Conservation (phyloP, 108 stramenopile genomes). For the Schizochytrium sp. region DNA sequence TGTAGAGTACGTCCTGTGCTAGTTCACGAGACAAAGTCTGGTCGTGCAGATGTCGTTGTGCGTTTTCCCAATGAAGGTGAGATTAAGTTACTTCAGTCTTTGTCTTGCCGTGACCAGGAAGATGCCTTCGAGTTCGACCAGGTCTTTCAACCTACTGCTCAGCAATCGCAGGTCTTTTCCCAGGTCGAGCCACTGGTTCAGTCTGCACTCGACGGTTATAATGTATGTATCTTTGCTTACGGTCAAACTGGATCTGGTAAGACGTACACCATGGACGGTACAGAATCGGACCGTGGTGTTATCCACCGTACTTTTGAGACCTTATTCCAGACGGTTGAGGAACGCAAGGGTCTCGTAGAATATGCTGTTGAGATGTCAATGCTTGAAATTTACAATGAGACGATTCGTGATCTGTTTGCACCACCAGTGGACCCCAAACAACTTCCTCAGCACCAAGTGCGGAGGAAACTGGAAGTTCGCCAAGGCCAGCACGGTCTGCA, state of each 20-base stretch:
- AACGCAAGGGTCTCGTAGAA: conserved; percentile 74
- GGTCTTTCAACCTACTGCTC: conserved; percentile 71
- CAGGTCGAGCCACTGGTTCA: conserved; percentile 70
- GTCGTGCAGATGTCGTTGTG: conserved; percentile 42
- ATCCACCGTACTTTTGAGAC: conserved; percentile 80
- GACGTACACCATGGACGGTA: conserved; percentile 78
- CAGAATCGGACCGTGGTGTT: conserved; percentile 70
- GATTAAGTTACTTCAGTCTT: not conserved
- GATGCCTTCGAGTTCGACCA: conserved; percentile 77
- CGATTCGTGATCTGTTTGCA: conserved; percentile 87
- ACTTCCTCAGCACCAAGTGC: conserved; percentile 15
- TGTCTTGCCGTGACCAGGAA: conserved; percentile 34
- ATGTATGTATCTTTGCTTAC: conserved; percentile 74
- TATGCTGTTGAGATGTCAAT: conserved; percentile 81
- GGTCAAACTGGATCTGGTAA: conserved; percentile 76
- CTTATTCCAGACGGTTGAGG: conserved; percentile 76
- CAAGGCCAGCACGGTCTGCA: conserved; percentile 66
- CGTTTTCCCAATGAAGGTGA: conserved; percentile 6
- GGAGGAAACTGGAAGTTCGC: conserved; percentile 72
- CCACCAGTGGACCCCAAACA: conserved; percentile 62
- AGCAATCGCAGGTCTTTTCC: conserved; percentile 71
- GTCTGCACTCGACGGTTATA: conserved; percentile 74
- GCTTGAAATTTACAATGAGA: conserved; percentile 98
- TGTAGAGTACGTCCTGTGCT: conserved; percentile 75
- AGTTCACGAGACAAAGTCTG: conserved; percentile 58